Evolutionary conservation across 1,284 basidiomycete species (phyloP), one percentile per base, ranked within the genome.

Genomic region (Singerocomus rubriflavus): DNA sequence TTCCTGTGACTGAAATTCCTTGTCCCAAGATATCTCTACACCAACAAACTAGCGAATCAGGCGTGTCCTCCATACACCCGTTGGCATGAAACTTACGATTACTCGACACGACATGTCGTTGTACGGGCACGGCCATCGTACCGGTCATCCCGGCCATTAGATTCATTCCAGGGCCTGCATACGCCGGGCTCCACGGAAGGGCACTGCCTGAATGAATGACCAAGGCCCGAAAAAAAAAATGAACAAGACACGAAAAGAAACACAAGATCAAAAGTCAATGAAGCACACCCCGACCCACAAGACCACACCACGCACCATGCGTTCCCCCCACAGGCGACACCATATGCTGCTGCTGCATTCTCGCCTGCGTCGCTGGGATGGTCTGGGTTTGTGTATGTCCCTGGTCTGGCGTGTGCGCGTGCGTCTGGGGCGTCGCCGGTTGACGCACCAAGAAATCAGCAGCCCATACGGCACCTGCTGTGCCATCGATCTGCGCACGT

Each of bases 1-100:
- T 56, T 84, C 82, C 54, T 80, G 81, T 3, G 77, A 75, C 44
- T 70, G 76, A 56, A 88, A 88, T 50, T 79, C 83, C 52, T 75
- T 75, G 51, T 87, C 82, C 82, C 84, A 85, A 36, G 74, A 69
- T 16, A 69, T 69, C 46, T 72, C 78, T 81, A 31, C 33, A 26
- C n/a, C 33, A 11, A 29, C 9, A 17, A 32, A 32, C 26, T 21
- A 6, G 32, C n/a, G 5, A 27, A 17, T 55, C 17, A 50, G 46
- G 39, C 21, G 43, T 37, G 32, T 38, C 16, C 31, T 26, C 25
- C 45, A 14, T 13, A 34, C 13, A 44, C 4, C n/a, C n/a, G 26
- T 31, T 48, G 30, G 53, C 17, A 8, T 12, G 44, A 27, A 8
- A 68, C 73, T 53, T 39, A 75, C 73, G 69, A 61, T 74, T 65